Base-by-base conservation (phyloP, 352 stramenopile genomes). In the Phytopythium vexans region DNA sequence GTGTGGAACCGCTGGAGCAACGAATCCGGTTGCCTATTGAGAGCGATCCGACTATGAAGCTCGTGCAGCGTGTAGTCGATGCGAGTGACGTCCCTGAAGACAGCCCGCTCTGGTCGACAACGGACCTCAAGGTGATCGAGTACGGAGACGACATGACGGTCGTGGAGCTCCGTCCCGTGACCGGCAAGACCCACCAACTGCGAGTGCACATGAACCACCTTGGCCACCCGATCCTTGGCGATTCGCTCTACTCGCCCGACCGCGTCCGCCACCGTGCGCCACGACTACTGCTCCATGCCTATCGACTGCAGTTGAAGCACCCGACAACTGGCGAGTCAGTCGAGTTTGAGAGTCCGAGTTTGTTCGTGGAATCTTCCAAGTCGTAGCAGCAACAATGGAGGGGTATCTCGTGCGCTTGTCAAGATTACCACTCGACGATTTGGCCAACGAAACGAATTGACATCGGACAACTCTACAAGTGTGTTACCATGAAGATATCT, bases 131-230 rank as follows among this genome's bases (percentile, higher is more conserved):
- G 8, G 64, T 68, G 27, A 41, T 49, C 27, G 46, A 49, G 10
- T 15, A 47, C 16, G 44, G 52, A 0, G 12, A 33, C 16, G 54
- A 62, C 5, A 75, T 56, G 16, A 81, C 77, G 6, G 58, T 85
- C 10, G 55, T 95, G 54, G 52, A 86, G 42, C 77, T 96, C 34
- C 78, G 66, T 45, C 83, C 87, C 2, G 49, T 91, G 36, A 94
- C 84, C 0, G 83, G 84, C 39, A 84, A 96, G 66, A 97, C 89
- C n/a, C 94, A 98, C 74, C 94, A 98, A 71, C 72, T 98, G 31
- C 92, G 96, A 68, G 86, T 98, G 44, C 94, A 98, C 63, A 90
- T 97, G 79, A 74, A 91, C 33, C 72, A 90, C 15, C 64, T 97
- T 43, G 92, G 90, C 8, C 88, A 97, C 60, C 88, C 93, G 9